Base-by-base conservation (phyloP, 2,329 filamentous ascomycete genomes). In the Clarireedia hainanense region DNA sequence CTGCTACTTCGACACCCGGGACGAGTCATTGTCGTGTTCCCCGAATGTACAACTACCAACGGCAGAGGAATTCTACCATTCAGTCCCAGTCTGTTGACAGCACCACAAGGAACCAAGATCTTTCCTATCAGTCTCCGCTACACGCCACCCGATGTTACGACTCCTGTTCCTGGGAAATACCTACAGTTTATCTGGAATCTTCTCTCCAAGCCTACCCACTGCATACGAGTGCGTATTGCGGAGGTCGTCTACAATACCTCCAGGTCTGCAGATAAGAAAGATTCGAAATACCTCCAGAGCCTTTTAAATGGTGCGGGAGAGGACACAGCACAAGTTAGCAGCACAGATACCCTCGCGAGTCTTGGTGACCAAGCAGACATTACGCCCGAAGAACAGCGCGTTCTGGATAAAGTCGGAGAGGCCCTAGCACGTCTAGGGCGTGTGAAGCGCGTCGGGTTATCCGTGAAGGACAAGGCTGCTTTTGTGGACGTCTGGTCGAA, bases 11-110 rank as follows among this genome's bases (percentile, higher is more conserved):
- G 80, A 57, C 81, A 95, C 68, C 90, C 90, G 0, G 78, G 81
- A 56, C 84, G 90, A 47, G 81, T 89, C 57, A 81, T 97, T 60
- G 90, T 86, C 59, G 83, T 96, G 1, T 96, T 97, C 70, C 92
- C 94, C 12, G 94, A 99, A 73, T 92, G 88, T 72, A 94, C 88
- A 4, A 95, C 94, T 0, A 96, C 90, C 46, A 99, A 99, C 68
- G 92, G 92, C 60, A 86, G 89, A 63, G 94, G 87, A 4, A 91
- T 97, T 60, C 73, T 99, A 12, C 88, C 90, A 1, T 82, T 96
- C 55, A 89, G 87, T 58, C 89, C 88, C 0, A 86, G 84, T 50
- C 77, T 99, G 1, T 75, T 94, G 2, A 80, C 83, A 15, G 81
- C 82, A 0, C 82, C 85, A 0, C 70, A 81, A 5, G 76, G 80